A percentile compares a stretch with the other conserved stretches of the same genome.
Conservation (phyloP, 768 basidiomycete genomes). For the Gymnopilus junonius region DNA sequence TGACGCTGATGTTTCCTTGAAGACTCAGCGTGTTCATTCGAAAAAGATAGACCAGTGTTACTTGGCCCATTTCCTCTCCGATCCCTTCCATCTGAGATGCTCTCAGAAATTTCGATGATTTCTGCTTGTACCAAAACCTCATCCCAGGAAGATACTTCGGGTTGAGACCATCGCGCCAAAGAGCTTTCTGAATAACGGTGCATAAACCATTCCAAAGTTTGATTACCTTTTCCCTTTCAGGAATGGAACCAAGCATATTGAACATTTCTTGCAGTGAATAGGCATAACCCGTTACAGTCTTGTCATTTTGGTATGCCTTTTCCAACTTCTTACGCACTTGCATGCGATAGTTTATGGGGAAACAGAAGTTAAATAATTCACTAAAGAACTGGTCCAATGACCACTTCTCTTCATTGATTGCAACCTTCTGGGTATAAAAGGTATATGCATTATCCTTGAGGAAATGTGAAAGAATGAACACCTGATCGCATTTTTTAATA, state of each 20-base stretch:
- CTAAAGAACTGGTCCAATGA: constrained; percentile 30
- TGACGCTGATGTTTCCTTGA: background rate
- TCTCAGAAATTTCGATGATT: constrained; percentile 18
- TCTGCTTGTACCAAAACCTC: constrained; percentile 7
- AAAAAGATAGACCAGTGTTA: background rate
- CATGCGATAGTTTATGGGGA: constrained; percentile 25
- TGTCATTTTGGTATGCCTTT: constrained; percentile 24
- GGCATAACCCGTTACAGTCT: constrained; percentile 26
- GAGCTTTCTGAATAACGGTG: constrained; percentile 25
- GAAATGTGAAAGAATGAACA: constrained; percentile 14
- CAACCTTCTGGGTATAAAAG: constrained; percentile 23
- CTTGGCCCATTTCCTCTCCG: background rate
- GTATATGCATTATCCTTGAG: constrained; percentile 12
- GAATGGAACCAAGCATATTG: constrained; percentile 34
- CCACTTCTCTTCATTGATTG: constrained; percentile 30
- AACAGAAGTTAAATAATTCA: constrained; percentile 42
- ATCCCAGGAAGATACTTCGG: constrained; percentile 24
- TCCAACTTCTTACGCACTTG: constrained; percentile 31
- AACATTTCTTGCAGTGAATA: constrained; percentile 33
- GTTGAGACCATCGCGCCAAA: constrained; percentile 33
- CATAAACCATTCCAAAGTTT: constrained; percentile 39
- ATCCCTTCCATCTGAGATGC: background rate
- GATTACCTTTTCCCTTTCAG: constrained; percentile 32
- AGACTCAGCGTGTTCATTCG: background rate
- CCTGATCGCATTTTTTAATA: background rate